Conservation (phyloP, 2,329 filamentous ascomycete genomes). For the Verticillium tricorpus region DNA sequence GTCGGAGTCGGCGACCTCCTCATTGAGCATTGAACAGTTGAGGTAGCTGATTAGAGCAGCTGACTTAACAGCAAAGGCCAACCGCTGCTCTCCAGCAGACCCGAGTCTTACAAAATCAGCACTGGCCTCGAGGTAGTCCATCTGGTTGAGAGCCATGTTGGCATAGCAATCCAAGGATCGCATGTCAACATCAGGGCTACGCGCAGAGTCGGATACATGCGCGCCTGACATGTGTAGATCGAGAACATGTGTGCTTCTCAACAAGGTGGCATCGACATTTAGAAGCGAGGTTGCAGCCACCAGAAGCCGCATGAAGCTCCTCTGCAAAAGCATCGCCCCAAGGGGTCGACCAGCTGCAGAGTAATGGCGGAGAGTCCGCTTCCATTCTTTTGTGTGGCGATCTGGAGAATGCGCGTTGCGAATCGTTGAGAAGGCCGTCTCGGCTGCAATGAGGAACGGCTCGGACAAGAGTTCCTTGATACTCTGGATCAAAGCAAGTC, state of each 20-base stretch:
- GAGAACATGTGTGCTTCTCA: slow-evolving; percentile 62
- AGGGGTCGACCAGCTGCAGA: slow-evolving; percentile 73
- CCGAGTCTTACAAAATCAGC: slow-evolving; percentile 86
- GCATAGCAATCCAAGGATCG: slow-evolving; percentile 60
- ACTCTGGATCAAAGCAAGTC: slow-evolving; percentile 67
- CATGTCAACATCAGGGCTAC: slow-evolving; percentile 45
- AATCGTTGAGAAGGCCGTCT: slow-evolving; percentile 86
- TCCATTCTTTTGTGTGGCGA: slow-evolving; percentile 75
- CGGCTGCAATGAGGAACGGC: slow-evolving; percentile 77
- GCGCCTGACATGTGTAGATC: slow-evolving; percentile 65
- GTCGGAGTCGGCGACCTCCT: slow-evolving; percentile 75
- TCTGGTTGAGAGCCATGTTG: slow-evolving; percentile 72
- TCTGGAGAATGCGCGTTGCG: slow-evolving; percentile 70
- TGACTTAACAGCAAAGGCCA: slow-evolving; percentile 83
- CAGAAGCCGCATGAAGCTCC: slow-evolving; percentile 81
- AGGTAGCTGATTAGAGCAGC: slow-evolving; percentile 77
- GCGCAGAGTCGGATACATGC: slow-evolving; percentile 35
- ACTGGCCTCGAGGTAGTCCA: slow-evolving; percentile 81
- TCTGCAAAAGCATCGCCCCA: slow-evolving; percentile 85
- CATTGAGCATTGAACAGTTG: slow-evolving; percentile 78
- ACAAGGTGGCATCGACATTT: slow-evolving; percentile 55
- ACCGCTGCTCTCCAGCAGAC: slow-evolving; percentile 78
- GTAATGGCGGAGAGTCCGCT: slow-evolving; percentile 78
- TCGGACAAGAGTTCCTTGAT: slow-evolving; percentile 75
- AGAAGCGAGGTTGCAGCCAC: slow-evolving; percentile 74